phyloP scores from a whole-genome alignment of 768 basidiomycete species.

The Xerocomellus chrysenteron region DNA sequence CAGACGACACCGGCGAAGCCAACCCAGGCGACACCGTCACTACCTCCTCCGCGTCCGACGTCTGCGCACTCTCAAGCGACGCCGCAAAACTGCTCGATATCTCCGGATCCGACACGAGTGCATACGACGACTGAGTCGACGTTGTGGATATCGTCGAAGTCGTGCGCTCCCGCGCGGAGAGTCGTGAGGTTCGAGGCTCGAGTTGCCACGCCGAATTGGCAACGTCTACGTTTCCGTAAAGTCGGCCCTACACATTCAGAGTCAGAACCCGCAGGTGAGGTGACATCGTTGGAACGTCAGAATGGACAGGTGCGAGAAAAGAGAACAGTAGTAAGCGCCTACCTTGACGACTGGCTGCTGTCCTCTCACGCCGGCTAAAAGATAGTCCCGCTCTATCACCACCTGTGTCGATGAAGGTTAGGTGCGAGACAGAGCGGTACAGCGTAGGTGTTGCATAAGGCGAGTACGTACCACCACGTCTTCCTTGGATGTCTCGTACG shows the following conservation, averaged over 20 bases:
- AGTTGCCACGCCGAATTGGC: slow-evolving; percentile 76
- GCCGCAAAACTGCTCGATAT: slow-evolving; percentile 84
- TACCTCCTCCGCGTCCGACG: slow-evolving; percentile 70
- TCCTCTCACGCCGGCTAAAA: slow-evolving; percentile 72
- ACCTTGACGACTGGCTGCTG: slow-evolving; percentile 75
- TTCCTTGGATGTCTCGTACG: slow-evolving; percentile 66
- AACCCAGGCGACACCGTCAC: slow-evolving; percentile 53
- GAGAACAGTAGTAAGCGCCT: slow-evolving; percentile 16
- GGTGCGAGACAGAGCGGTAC: not conserved
- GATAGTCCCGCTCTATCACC: slow-evolving; percentile 65
- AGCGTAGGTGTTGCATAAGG: not conserved
- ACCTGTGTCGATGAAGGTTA: slow-evolving; percentile 44
- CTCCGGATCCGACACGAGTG: slow-evolving; percentile 80
- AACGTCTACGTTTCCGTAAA: slow-evolving; percentile 69
- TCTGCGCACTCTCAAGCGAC: slow-evolving; percentile 71
- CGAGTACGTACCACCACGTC: slow-evolving; percentile 60
- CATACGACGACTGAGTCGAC: slow-evolving; percentile 79
- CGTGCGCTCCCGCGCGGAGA: slow-evolving; percentile 66
- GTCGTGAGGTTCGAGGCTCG: slow-evolving; percentile 56
- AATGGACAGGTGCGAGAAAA: not conserved
- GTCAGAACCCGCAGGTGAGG: not conserved
- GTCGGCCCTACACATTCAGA: slow-evolving; percentile 51
- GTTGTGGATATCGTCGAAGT: slow-evolving; percentile 72
- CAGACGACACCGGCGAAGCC: slow-evolving; percentile 63
- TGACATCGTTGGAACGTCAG: not conserved